A percentile compares a stretch with the other conserved stretches of the same genome.
Evolutionary conservation across 352 stramenopile species (phyloP).

Genomic region (Phytopythium boreale): DNA sequence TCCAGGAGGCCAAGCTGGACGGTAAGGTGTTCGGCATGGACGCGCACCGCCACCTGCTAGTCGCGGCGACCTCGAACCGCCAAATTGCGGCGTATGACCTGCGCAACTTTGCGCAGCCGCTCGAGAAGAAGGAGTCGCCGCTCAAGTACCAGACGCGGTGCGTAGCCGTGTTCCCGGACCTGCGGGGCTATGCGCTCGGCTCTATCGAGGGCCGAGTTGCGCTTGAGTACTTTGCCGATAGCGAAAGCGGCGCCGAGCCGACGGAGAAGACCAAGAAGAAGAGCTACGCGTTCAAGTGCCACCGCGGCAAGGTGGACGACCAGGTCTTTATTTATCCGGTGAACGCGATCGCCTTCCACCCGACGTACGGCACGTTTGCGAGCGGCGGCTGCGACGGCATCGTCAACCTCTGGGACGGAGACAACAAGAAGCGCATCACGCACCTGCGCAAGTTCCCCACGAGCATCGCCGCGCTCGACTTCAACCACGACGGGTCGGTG

Average conservation of each 20-base stretch:
- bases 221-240: slow-evolving; percentile 93
- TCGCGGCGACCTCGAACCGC: slow-evolving; percentile 50
- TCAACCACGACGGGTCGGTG: slow-evolving; percentile 91
- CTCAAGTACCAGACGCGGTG: slow-evolving; percentile 93
- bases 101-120: slow-evolving; percentile 57
- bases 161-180: slow-evolving; percentile 64
- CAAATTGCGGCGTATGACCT: slow-evolving; percentile 82
- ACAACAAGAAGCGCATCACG: slow-evolving; percentile 94
- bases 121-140: slow-evolving; percentile 71
- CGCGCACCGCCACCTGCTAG: slow-evolving; percentile 48
- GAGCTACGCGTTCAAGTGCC: slow-evolving; percentile 98
- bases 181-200: slow-evolving; percentile 87
- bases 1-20: slow-evolving; percentile 37
- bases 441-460: slow-evolving; percentile 82
- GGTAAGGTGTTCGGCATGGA: slow-evolving; percentile 78
- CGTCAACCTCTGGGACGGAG: slow-evolving; percentile 93
- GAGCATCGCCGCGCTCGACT: slow-evolving; percentile 92
- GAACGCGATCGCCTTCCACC: slow-evolving; percentile 96
- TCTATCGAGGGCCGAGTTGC: slow-evolving; percentile 96
- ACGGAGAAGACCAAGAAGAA: slow-evolving; percentile 26
- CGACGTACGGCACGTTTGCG: slow-evolving; percentile 91
- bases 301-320: slow-evolving; percentile 87
- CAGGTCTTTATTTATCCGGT: slow-evolving; percentile 92
- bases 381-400: slow-evolving; percentile 94
- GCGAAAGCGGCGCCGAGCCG: slow-evolving; percentile 6